Conservation (phyloP, 1,284 basidiomycete species). For the Leccinum ponderosum region DNA sequence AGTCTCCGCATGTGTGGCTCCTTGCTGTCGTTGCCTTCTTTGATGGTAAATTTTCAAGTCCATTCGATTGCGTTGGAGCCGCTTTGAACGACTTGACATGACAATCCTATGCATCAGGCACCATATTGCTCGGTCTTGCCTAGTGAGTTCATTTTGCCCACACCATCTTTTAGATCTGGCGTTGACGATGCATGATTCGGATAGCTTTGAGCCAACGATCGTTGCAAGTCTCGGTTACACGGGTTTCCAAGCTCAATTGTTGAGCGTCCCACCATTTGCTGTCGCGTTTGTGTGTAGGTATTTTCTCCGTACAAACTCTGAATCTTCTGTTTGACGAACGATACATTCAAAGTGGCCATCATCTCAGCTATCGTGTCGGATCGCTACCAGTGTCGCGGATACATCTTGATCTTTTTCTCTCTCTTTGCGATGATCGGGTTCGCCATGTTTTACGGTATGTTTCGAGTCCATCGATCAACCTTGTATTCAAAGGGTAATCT, state of each 20-base stretch:
- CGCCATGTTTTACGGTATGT: slow-evolving; percentile 47
- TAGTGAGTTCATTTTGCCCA: slow-evolving; percentile 17
- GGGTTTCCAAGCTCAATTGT: slow-evolving; percentile 44
- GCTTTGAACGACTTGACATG: not conserved
- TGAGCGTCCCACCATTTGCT: slow-evolving; percentile 51
- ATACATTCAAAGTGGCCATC: slow-evolving; percentile 27
- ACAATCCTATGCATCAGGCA: slow-evolving; percentile 29
- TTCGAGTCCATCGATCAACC: not conserved
- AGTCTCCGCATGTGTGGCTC: slow-evolving; percentile 37
- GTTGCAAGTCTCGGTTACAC: slow-evolving; percentile 47
- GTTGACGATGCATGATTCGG: not conserved
- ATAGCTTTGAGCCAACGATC: slow-evolving; percentile 55
- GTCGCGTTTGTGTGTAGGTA: slow-evolving; percentile 44
- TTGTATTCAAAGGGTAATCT: not conserved
- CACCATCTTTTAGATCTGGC: not conserved
- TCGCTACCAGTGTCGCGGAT: slow-evolving; percentile 44
- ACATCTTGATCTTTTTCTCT: slow-evolving; percentile 38
- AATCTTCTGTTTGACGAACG: not conserved
- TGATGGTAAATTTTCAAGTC: slow-evolving; percentile 20
- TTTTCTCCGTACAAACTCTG: not conserved
- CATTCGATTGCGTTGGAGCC: not conserved
- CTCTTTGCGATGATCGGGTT: slow-evolving; percentile 45
- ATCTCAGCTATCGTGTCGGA: slow-evolving; percentile 44
- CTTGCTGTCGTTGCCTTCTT: slow-evolving; percentile 30
- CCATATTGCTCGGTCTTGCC: slow-evolving; percentile 44